Evolutionary conservation across 306 rosid species (phyloP), one percentile per base, ranked within the genome.

Genomic region (Glycyrrhiza uralensis): DNA sequence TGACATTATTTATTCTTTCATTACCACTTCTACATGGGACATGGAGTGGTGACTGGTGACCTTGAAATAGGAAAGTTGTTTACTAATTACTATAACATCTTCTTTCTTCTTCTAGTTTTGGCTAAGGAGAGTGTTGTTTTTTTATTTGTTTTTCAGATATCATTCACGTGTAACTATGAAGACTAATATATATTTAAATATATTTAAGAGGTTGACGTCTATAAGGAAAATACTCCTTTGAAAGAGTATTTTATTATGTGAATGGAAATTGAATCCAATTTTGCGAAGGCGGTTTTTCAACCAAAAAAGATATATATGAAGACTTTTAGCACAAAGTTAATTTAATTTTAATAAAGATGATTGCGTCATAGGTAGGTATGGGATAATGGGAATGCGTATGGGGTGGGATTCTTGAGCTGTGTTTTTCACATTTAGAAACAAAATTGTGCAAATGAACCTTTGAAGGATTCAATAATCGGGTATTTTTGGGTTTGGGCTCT

Each of bases 361-460:
- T 72, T 73, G 66, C 52, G 38, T 73, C 74, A 80, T 60, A 32
- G 76, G 29, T 45, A 39, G 71, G 75, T 67, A 72, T 79, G 45
- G 66, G 66, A 76, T 49, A n/a, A 67, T 74, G 83, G 70, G 57
- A 57, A 28, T 59, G 51, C 12, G 62, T 79, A 79, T 79, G 71
- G 83, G 62, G 13, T 65, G 50, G 4, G 59, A 22, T 61, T 14
- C 33, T 18, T 67, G 68, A 68, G 62, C 72, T 74, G 54, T 67
- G 63, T 11, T 68, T 74, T 67, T 14, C 80, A 50, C 2, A 59
- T 68, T 79, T 39, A 54, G 72, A 67, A 74, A 49, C 26, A 74
- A 64, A 29, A 1, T 74, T 74, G 42, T 75, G 55, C 17, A 66
- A 5, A 74, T 20, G 3, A 80, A 58, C 63, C 32, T 73, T 59